These are phyloP conservation scores for Cercospora beticola DNA, from an alignment of 2,329 filamentous ascomycete species.

Conservation along the genomic window DNA sequence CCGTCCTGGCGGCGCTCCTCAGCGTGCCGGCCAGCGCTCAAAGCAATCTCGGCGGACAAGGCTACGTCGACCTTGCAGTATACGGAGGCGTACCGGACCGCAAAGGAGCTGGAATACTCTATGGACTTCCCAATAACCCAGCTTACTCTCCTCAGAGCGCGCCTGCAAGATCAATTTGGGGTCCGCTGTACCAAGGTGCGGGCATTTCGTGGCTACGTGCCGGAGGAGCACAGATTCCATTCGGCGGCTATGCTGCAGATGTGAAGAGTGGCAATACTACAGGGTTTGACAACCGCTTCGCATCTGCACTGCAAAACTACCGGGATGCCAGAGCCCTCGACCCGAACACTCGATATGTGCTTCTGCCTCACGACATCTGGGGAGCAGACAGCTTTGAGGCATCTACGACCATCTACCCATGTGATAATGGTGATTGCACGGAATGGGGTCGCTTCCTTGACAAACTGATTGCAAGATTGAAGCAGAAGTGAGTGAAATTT, in stretches of 20 bases:
- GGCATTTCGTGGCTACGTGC: not conserved
- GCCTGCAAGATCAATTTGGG: not conserved
- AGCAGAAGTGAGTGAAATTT: not conserved
- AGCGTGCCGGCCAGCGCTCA: not conserved
- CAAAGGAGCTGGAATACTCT: constrained; percentile 2
- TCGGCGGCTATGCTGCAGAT: not conserved
- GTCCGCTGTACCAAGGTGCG: not conserved
- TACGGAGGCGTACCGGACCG: not conserved
- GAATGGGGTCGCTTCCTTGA: not conserved
- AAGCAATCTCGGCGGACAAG: not conserved
- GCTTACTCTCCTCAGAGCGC: not conserved
- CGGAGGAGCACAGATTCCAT: not conserved
- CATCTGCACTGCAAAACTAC: not conserved
- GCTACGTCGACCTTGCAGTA: not conserved
- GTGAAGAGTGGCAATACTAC: constrained; percentile 1
- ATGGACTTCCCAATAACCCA: not conserved
- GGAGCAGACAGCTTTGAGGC: not conserved
- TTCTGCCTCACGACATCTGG: not conserved
- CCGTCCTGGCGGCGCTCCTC: not conserved
- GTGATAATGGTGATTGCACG: not conserved
- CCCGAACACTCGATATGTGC: not conserved
- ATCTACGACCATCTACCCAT: not conserved
- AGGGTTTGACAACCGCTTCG: not conserved
- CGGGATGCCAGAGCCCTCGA: not conserved
- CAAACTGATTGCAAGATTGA: not conserved